Conservation (phyloP, 441 rosid genomes). For the Pelargonium australe region DNA sequence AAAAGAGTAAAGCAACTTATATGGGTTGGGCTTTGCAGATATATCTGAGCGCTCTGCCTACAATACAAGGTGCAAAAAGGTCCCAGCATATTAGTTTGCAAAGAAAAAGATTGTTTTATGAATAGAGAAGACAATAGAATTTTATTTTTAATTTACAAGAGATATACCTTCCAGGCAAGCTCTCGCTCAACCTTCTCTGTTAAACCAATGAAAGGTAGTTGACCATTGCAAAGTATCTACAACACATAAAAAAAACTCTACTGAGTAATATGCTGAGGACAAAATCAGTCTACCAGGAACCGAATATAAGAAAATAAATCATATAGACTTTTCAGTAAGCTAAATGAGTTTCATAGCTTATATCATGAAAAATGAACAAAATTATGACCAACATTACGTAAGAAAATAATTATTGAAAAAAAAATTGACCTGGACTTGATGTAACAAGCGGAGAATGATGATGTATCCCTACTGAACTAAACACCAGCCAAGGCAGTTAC, state of each 20-base stretch:
- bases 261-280: constrained; percentile 2
- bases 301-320: constrained; percentile 6
- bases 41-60: constrained; percentile 86
- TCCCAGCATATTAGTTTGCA: constrained; percentile 14
- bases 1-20: constrained; percentile 90
- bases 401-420: no score
- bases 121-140: constrained; percentile 18
- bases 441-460: no score
- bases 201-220: constrained; percentile 82
- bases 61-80: constrained; percentile 27
- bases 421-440: no score
- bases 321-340: neutral
- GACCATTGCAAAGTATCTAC: constrained; percentile 83
- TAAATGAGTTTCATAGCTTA: no score
- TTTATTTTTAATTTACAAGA: constrained; percentile 14
- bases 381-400: no score
- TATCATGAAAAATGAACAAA: no score
- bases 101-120: constrained; percentile 11
- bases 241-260: constrained; percentile 17
- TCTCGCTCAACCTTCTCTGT: constrained; percentile 86
- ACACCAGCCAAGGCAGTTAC: no score
- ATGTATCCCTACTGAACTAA: no score
- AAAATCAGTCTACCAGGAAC: constrained; percentile 7
- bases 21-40: constrained; percentile 68
- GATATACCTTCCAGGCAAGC: constrained; percentile 91